A percentile compares a stretch with the other conserved stretches of the same genome.
phyloP scores from a whole-genome alignment of 805 yeast genomes.

The Candida koratica region DNA sequence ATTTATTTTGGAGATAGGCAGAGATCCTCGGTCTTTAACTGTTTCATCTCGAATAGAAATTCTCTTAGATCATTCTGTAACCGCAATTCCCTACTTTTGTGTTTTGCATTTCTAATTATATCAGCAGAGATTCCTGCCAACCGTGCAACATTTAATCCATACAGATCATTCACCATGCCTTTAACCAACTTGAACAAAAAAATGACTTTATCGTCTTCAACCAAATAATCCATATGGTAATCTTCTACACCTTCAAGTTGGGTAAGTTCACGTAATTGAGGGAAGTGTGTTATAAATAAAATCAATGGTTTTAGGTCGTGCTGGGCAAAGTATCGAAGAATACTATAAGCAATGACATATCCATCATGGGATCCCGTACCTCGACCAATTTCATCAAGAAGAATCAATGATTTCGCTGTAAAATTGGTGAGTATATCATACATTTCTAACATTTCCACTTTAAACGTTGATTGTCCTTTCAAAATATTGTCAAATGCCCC shows the following conservation, averaged over 20 bases:
- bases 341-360: slow-evolving; percentile 71
- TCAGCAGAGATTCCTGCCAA: slow-evolving; percentile 57
- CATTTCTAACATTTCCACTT: slow-evolving; percentile 71
- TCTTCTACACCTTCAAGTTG: slow-evolving; percentile 44
- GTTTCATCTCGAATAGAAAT: too few species aligned
- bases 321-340: slow-evolving; percentile 54
- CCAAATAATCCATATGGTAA: slow-evolving; percentile 66
- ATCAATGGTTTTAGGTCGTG: slow-evolving; percentile 46
- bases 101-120: slow-evolving; percentile 44
- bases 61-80: slow-evolving; percentile 21
- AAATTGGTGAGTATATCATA: slow-evolving; percentile 50
- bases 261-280: slow-evolving; percentile 55
- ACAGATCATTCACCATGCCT: slow-evolving; percentile 53
- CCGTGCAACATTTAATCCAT: slow-evolving; percentile 82
- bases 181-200: slow-evolving; percentile 35
- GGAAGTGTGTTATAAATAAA: slow-evolving; percentile 83
- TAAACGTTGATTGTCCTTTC: slow-evolving; percentile 77
- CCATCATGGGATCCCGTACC: slow-evolving; percentile 78
- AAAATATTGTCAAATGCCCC: slow-evolving; percentile 81
- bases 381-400: slow-evolving; percentile 76
- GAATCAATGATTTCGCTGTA: slow-evolving; percentile 54
- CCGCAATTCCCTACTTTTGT: slow-evolving; percentile 32
- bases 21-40: too few species aligned
- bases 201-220: slow-evolving; percentile 28
- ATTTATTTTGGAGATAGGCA: too few species aligned